A percentile compares a stretch with the other conserved stretches of the same genome.
These are phyloP conservation scores for Pythium folliculosum DNA, from an alignment of 352 stramenopile species.

Conservation along the genomic window DNA sequence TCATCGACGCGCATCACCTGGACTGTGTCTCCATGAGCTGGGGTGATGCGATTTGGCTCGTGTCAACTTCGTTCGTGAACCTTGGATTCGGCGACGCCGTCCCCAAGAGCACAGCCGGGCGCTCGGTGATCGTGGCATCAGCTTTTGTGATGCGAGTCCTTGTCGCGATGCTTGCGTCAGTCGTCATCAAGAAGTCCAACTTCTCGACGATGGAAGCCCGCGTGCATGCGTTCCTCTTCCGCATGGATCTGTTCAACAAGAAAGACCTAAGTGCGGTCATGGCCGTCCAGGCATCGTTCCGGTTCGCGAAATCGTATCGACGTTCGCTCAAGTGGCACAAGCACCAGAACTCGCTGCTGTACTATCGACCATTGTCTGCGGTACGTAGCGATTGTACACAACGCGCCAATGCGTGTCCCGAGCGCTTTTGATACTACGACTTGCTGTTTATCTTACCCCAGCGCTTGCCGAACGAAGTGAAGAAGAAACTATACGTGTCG, in stretches of 20 bases:
- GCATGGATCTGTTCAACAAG: constrained; percentile 60
- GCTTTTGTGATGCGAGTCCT: constrained; percentile 40
- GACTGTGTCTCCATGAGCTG: constrained; percentile 37
- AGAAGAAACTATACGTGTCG: constrained; percentile 72
- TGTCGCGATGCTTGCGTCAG: constrained; percentile 51
- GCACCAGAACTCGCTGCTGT: constrained; percentile 44
- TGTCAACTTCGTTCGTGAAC: constrained; percentile 47
- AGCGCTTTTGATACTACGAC: not conserved
- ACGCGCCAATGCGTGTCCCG: no score
- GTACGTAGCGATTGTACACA: constrained; percentile 29
- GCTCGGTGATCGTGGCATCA: constrained; percentile 34
- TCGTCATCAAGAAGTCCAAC: constrained; percentile 63
- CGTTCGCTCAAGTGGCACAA: constrained; percentile 71
- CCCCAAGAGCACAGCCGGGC: constrained; percentile 31
- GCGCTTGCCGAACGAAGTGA: constrained; percentile 72
- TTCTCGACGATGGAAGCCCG: constrained; percentile 67
- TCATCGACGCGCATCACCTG: constrained; percentile 1
- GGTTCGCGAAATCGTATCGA: constrained; percentile 66
- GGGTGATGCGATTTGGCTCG: constrained; percentile 46
- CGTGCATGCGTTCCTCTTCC: constrained; percentile 64
- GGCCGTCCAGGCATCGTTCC: constrained; percentile 67
- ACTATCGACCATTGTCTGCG: constrained; percentile 60
- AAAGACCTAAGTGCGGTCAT: constrained; percentile 68
- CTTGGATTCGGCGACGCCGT: constrained; percentile 53
- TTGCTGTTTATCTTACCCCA: constrained; percentile 13